Conservation (phyloP, 257 asterid genomes). For the Sherardia arvensis region DNA sequence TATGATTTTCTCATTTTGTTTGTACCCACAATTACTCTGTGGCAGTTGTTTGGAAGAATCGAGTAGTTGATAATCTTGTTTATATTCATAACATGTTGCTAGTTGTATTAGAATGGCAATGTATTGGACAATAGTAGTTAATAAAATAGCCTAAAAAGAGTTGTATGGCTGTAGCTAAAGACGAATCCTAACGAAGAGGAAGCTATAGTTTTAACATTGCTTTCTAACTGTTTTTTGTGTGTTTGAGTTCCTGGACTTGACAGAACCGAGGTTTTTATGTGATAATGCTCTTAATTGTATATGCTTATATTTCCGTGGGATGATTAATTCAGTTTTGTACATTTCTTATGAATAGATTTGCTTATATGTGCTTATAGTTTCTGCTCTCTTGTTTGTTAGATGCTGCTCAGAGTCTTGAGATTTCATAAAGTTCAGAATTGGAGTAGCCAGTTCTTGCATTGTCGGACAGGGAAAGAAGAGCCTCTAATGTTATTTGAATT, state of each 20-base stretch:
- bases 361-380: background rate
- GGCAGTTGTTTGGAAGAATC: background rate
- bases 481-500: background rate
- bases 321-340: background rate
- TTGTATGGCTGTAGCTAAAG: background rate
- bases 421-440: background rate
- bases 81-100: background rate
- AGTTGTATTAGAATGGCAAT: background rate
- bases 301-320: background rate
- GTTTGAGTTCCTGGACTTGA: background rate
- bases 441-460: background rate
- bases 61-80: background rate
- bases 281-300: background rate
- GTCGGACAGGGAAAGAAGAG: background rate
- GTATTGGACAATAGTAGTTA: background rate
- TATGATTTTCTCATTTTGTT: background rate
- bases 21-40: background rate
- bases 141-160: background rate
- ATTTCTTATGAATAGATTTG: background rate
- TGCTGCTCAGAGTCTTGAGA: background rate
- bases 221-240: background rate
- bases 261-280: background rate
- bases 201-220: background rate
- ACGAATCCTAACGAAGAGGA: background rate
- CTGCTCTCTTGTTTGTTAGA: background rate